phyloP scores from a whole-genome alignment of 148 eudicot genomes.

The Polygonum aviculare region DNA sequence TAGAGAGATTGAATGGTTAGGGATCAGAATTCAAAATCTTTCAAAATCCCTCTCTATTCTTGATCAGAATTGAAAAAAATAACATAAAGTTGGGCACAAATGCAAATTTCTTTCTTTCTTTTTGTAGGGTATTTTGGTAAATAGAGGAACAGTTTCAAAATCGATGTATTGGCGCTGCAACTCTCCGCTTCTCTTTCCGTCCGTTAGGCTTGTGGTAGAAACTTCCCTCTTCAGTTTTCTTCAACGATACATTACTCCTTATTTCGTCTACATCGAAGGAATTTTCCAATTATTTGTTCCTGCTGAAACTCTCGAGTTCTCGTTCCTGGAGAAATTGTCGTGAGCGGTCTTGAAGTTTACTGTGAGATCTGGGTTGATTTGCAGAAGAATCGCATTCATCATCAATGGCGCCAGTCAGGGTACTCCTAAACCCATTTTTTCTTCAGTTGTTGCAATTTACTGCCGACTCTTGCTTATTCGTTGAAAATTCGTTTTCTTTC shows the following conservation, averaged over 20 bases:
- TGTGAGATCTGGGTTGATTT: constrained; percentile 2
- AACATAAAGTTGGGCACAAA: not conserved
- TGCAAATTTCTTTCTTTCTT: not conserved
- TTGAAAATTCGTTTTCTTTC: not conserved
- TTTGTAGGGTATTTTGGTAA: not conserved
- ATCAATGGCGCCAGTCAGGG: not conserved
- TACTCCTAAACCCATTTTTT: not conserved
- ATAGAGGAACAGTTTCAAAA: not conserved
- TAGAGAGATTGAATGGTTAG: no score
- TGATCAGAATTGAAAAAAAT: no score
- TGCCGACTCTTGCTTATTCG: not conserved
- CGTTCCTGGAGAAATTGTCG: not conserved
- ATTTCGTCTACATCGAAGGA: not conserved
- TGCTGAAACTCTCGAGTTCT: not conserved
- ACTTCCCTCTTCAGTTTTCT: not conserved
- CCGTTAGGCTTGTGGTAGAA: not conserved
- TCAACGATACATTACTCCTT: not conserved
- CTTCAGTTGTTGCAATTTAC: not conserved
- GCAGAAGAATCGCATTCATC: not conserved
- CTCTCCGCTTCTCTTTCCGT: not conserved
- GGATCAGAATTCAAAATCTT: no score
- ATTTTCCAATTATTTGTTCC: not conserved
- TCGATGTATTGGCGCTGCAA: not conserved
- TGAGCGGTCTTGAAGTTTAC: not conserved
- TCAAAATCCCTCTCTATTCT: no score